phyloP scores from a whole-genome alignment of 129 eudicot species.

The Solidago caesia region DNA sequence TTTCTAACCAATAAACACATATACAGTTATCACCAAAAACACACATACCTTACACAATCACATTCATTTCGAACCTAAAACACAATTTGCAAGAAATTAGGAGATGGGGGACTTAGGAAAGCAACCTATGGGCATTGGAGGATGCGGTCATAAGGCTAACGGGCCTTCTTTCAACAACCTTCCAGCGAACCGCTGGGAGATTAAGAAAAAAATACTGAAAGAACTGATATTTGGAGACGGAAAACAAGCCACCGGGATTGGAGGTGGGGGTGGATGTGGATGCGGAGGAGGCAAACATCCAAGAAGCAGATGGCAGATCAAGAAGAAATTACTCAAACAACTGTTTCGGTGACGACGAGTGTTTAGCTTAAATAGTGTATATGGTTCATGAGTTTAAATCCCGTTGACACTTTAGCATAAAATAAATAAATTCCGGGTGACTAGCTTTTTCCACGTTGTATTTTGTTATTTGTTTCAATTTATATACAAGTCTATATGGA shows the following conservation, averaged over 20 bases:
- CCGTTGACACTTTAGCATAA: neutral
- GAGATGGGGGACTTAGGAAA: conserved; percentile 18
- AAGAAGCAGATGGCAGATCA: conserved; percentile 17
- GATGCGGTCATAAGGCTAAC: conserved; percentile 4
- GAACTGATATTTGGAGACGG: conserved; percentile 9
- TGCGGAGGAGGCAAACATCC: neutral
- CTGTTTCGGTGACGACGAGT: neutral
- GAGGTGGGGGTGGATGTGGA: neutral
- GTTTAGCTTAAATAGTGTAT: neutral
- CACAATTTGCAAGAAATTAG: neutral
- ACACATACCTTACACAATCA: neutral
- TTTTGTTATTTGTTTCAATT: neutral
- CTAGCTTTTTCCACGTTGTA: neutral
- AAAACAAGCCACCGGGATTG: conserved; percentile 10
- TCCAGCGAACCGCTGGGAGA: conserved; percentile 24
- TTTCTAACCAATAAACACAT: neutral
- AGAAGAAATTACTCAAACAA: conserved; percentile 11
- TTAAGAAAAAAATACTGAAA: conserved; percentile 28
- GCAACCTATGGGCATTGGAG: conserved; percentile 19
- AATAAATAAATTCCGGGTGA: neutral
- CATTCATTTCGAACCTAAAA: conserved; percentile 4
- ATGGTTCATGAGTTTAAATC: neutral
- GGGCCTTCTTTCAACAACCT: conserved; percentile 26
- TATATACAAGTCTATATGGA: neutral
- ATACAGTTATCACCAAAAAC: neutral